These are phyloP conservation scores for Eucalyptus cloeziana DNA, from an alignment of 345 rosid species.

Conservation along the genomic window DNA sequence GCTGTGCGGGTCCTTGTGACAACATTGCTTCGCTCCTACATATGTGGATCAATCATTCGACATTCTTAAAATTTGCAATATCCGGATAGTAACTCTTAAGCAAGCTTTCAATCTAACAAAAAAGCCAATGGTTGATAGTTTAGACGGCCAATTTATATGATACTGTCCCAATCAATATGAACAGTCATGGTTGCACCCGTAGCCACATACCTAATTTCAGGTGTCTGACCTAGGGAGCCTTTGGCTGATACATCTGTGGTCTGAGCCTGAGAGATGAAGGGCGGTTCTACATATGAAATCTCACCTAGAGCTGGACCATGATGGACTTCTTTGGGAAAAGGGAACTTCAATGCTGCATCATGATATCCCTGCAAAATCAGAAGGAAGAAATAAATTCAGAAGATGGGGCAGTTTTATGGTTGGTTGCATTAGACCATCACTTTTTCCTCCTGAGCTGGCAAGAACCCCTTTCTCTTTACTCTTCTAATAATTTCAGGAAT, in stretches of 20 bases:
- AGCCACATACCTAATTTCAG: not conserved
- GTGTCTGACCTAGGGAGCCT: not conserved
- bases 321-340: not conserved
- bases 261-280: not conserved
- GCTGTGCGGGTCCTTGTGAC: not conserved
- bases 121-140: not conserved
- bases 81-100: not conserved
- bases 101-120: not conserved
- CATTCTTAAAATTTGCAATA: not conserved
- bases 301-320: not conserved
- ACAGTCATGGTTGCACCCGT: not conserved
- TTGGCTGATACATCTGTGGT: not conserved
- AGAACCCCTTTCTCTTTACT: not conserved
- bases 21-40: not conserved
- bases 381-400: not conserved
- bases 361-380: not conserved
- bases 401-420: not conserved
- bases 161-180: not conserved
- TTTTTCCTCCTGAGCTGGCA: not conserved
- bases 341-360: not conserved
- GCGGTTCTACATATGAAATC: not conserved
- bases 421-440: not conserved
- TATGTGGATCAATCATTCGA: not conserved
- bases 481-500: not conserved
- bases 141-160: not conserved